Evolutionary conservation across 352 stramenopile species (phyloP).

Genomic region (Phytopythium delawarense): DNA sequence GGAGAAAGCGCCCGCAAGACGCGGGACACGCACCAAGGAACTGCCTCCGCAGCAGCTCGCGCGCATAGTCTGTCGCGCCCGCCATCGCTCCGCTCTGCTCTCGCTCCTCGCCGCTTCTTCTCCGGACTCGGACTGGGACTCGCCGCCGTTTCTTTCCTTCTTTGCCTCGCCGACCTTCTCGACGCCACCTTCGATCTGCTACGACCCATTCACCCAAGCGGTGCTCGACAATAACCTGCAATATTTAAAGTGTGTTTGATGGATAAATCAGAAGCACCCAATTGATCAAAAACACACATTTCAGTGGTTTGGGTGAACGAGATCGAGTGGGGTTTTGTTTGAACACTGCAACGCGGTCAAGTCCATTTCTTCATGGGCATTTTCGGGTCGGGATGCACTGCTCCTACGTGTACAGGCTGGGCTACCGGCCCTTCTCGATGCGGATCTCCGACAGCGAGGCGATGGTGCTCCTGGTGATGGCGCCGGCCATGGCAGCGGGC

Average conservation of each 20-base stretch:
- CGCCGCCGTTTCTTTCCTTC: neutral
- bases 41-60: slow-evolving; percentile 77
- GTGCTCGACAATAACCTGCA: too few relatives aligned
- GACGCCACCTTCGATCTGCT: neutral
- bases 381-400: too few relatives aligned
- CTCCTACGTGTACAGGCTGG: neutral
- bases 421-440: slow-evolving; percentile 43
- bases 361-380: too few relatives aligned
- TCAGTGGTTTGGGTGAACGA: too few relatives aligned
- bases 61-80: slow-evolving; percentile 59
- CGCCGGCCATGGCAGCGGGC: slow-evolving; percentile 11
- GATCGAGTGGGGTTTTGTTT: too few relatives aligned
- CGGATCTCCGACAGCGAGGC: slow-evolving; percentile 57
- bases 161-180: slow-evolving; percentile 1
- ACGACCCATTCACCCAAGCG: neutral
- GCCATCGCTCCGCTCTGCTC: slow-evolving; percentile 28
- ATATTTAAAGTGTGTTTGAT: too few relatives aligned
- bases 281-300: too few relatives aligned
- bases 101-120: slow-evolving; percentile 17
- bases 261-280: too few relatives aligned
- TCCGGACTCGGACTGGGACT: slow-evolving; percentile 4
- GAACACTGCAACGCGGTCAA: too few relatives aligned
- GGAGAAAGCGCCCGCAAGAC: neutral
- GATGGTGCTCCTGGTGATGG: slow-evolving; percentile 52
- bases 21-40: slow-evolving; percentile 57